Percentiles rank a stretch among this genome's conserved stretches.
Evolutionary conservation across 106 monocot species (phyloP).

Genomic region (Amphibolis antarctica): DNA sequence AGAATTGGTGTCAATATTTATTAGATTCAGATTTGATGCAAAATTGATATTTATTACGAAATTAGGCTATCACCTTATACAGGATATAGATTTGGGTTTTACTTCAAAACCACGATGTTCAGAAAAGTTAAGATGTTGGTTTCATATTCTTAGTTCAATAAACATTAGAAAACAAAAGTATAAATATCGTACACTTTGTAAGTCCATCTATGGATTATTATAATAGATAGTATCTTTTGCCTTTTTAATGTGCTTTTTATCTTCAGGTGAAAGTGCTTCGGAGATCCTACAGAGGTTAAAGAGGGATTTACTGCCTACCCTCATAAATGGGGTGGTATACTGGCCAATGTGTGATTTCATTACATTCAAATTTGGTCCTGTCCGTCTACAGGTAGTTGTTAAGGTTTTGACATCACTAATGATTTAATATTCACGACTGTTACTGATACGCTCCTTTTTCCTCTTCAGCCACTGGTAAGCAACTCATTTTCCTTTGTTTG

Average conservation of each 20-base stretch:
- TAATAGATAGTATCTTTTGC: no score
- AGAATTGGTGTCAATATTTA: no score
- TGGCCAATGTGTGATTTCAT: conserved; percentile 96
- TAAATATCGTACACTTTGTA: no score
- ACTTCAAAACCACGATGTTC: no score
- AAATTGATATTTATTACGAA: no score
- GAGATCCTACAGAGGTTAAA: conserved; percentile 81
- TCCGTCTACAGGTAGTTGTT: conserved; percentile 68
- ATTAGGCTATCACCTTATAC: no score
- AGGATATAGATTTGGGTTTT: no score
- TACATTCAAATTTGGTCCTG: conserved; percentile 82
- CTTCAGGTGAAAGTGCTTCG: conserved; percentile 51
- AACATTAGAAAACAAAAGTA: no score
- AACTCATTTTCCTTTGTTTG: conserved; percentile 88
- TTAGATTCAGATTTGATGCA: no score
- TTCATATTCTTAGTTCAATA: no score
- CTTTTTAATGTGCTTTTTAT: neutral
- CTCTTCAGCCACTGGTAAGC: conserved; percentile 74
- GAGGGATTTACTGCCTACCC: conserved; percentile 79
- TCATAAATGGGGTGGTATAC: conserved; percentile 57
- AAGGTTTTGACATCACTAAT: neutral
- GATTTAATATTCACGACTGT: neutral
- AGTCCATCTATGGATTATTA: no score
- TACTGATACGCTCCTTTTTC: neutral
- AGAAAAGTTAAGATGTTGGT: no score